Percentiles rank a stretch among this genome's conserved stretches.
phyloP scores from a whole-genome alignment of 306 rosid genomes.

The Cucumis cinereus region DNA sequence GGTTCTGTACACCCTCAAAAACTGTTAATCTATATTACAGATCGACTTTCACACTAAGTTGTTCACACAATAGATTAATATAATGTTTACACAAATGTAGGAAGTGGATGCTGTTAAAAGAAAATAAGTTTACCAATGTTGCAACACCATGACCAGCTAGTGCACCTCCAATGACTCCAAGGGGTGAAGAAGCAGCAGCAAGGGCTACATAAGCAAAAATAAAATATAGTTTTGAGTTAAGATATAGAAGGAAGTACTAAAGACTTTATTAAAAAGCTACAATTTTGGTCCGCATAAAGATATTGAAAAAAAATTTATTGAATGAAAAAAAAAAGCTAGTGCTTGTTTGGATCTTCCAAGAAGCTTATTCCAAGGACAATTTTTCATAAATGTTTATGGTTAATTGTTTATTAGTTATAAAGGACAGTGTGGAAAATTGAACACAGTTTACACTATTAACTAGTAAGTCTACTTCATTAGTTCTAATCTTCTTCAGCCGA shows the following conservation, averaged over 20 bases:
- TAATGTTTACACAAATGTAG: neutral
- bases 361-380: neutral
- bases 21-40: neutral
- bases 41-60: neutral
- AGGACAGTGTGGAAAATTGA: neutral
- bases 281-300: neutral
- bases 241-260: neutral
- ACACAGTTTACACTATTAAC: neutral
- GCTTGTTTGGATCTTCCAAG: neutral
- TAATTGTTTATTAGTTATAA: neutral
- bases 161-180: conserved; percentile 94
- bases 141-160: conserved; percentile 90
- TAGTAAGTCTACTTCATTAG: neutral
- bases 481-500: neutral
- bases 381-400: neutral
- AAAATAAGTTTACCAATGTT: conserved; percentile 52
- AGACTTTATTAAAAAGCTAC: neutral
- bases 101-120: neutral
- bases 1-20: neutral
- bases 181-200: conserved; percentile 95
- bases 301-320: neutral
- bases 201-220: conserved; percentile 48
- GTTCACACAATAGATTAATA: neutral
- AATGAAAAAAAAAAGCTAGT: neutral
- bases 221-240: conserved; percentile 3